Conservation (phyloP, 345 rosid genomes). For the Hibiscus tridactylites region DNA sequence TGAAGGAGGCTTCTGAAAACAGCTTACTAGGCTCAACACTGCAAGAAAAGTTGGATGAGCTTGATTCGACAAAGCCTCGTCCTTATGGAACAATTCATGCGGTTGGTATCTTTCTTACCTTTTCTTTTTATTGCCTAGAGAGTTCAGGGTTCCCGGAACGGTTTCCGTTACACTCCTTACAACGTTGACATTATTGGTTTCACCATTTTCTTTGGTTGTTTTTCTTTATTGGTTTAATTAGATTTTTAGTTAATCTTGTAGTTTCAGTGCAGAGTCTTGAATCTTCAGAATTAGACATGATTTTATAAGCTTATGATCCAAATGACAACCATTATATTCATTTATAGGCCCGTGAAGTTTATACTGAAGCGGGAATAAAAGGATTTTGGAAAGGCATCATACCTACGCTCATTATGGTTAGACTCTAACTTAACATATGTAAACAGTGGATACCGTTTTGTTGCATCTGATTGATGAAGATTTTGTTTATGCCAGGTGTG, state of each 20-base stretch:
- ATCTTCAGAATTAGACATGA: neutral
- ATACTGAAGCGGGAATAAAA: constrained; percentile 47
- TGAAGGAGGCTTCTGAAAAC: constrained; percentile 39
- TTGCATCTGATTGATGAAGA: constrained; percentile 8
- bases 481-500: constrained; percentile 39
- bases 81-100: constrained; percentile 57
- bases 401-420: constrained; percentile 67
- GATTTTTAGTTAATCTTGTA: neutral
- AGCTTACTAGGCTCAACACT: constrained; percentile 26
- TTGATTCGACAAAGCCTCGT: constrained; percentile 42
- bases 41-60: constrained; percentile 38
- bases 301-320: neutral
- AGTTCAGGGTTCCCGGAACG: neutral
- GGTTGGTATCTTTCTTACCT: constrained; percentile 26
- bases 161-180: neutral
- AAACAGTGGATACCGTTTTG: neutral
- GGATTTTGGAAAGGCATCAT: constrained; percentile 75
- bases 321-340: neutral
- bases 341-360: constrained; percentile 44
- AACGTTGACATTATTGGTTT: neutral
- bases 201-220: neutral
- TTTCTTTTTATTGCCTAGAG: neutral
- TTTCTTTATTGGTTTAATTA: neutral
- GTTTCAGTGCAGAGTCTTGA: neutral
- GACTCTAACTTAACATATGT: constrained; percentile 7